phyloP scores from a whole-genome alignment of 495 filamentous ascomycete species.

The Penicillium paradoxum region DNA sequence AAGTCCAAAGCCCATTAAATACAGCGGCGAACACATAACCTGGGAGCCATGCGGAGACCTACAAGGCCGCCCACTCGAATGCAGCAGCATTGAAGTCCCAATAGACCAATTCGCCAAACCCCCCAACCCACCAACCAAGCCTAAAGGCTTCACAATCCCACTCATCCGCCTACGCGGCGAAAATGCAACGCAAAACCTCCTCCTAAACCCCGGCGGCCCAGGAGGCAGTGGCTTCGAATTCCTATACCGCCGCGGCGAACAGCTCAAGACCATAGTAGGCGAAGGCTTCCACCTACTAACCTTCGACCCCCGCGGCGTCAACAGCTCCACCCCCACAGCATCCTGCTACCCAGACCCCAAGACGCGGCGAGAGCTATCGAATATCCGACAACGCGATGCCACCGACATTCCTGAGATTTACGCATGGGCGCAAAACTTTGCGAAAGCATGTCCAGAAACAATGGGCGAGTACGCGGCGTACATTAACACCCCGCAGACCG shows the following conservation, averaged over 20 bases:
- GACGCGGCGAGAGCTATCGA: constrained; percentile 17
- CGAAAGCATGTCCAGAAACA: constrained; percentile 34
- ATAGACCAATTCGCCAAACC: constrained; percentile 40
- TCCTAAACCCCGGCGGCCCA: constrained; percentile 45
- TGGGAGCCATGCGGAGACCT: constrained; percentile 37
- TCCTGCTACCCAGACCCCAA: constrained; percentile 33
- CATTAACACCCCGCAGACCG: constrained; percentile 45
- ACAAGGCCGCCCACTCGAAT: constrained; percentile 24
- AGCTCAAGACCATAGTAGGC: constrained; percentile 34
- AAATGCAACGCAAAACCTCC: constrained; percentile 36
- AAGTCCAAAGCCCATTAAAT: constrained; percentile 4
- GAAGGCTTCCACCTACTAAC: constrained; percentile 40
- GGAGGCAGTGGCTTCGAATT: constrained; percentile 36
- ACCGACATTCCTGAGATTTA: constrained; percentile 38
- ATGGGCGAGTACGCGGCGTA: constrained; percentile 37
- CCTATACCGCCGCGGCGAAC: constrained; percentile 27
- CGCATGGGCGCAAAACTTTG: constrained; percentile 34
- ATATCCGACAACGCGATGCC: constrained; percentile 21
- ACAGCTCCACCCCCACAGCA: constrained; percentile 32
- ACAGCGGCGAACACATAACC: constrained; percentile 31
- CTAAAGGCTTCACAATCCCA: constrained; percentile 42
- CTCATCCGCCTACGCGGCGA: constrained; percentile 36
- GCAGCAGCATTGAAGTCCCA: constrained; percentile 27
- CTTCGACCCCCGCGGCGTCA: constrained; percentile 45
- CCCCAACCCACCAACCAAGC: background rate